These are phyloP conservation scores for Ustilago bromivora DNA, from an alignment of 1,284 basidiomycete species.

Conservation along the genomic window DNA sequence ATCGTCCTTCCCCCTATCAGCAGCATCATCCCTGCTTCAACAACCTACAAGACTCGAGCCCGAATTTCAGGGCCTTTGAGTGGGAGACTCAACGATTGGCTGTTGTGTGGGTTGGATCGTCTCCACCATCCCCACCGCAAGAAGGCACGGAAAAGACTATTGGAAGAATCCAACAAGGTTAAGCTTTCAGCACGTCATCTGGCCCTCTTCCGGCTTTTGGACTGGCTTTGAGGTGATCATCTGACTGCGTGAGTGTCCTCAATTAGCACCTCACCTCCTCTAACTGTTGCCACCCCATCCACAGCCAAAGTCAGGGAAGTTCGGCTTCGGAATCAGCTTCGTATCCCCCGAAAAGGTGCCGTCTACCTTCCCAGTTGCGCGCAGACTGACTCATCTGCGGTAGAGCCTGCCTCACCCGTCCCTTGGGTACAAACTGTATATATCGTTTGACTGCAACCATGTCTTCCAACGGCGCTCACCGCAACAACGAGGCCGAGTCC, in stretches of 20 bases:
- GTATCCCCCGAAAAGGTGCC: background rate
- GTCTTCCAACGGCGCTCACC: constrained; percentile 11
- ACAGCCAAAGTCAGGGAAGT: background rate
- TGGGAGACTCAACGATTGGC: background rate
- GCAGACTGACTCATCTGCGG: constrained; percentile 3
- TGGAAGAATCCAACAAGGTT: background rate
- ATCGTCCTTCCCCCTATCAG: background rate
- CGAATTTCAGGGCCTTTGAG: background rate
- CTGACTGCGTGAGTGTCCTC: background rate
- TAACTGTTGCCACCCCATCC: background rate
- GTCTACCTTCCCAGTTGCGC: background rate
- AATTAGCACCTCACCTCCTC: background rate
- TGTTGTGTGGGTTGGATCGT: background rate
- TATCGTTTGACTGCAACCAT: background rate
- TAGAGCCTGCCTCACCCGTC: background rate
- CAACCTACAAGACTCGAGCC: background rate
- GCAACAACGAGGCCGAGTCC: constrained; percentile 28
- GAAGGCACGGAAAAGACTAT: background rate
- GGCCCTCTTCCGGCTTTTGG: background rate
- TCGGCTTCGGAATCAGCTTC: background rate
- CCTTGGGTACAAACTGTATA: background rate
- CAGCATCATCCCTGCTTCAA: too few relatives aligned
- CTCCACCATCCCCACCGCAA: constrained; percentile 8
- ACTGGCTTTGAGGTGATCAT: constrained; percentile 1
- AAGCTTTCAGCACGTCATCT: background rate